A percentile compares a stretch with the other conserved stretches of the same genome.
These are phyloP conservation scores for Flaveria brownii DNA, from an alignment of 129 eudicot genomes.

Conservation along the genomic window DNA sequence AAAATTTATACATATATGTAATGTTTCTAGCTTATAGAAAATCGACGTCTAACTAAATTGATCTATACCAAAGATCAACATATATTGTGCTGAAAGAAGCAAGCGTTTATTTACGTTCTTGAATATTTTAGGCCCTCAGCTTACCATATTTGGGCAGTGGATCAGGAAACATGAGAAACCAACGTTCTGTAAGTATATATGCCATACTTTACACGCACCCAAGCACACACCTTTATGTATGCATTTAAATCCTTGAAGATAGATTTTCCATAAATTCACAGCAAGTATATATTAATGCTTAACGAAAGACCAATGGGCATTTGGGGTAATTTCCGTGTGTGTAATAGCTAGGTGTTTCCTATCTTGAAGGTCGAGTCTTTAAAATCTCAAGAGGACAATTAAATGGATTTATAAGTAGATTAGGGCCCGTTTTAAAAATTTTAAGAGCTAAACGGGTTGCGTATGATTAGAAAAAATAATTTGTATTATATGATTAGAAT, in stretches of 20 bases:
- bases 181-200: slow-evolving; percentile 46
- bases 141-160: slow-evolving; percentile 76
- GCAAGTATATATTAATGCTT: too few species aligned
- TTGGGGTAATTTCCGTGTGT: too few species aligned
- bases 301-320: too few species aligned
- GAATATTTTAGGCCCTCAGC: slow-evolving; percentile 79
- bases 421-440: too few species aligned
- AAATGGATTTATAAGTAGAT: too few species aligned
- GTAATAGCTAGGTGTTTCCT: too few species aligned
- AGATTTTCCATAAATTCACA: not conserved
- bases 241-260: not conserved
- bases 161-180: slow-evolving; percentile 57
- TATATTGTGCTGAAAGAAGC: not conserved
- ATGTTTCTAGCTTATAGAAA: not conserved
- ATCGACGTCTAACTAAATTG: not conserved
- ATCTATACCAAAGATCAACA: too few species aligned
- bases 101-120: slow-evolving; percentile 6
- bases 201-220: not conserved
- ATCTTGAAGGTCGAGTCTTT: too few species aligned
- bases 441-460: too few species aligned
- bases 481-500: too few species aligned
- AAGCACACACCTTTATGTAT: not conserved
- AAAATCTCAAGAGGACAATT: too few species aligned
- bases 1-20: not conserved
- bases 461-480: too few species aligned